A percentile compares a stretch with the other conserved stretches of the same genome.
These are phyloP conservation scores for Chlorella sp. DNA, from an alignment of 139 green algal species.

Conservation along the genomic window DNA sequence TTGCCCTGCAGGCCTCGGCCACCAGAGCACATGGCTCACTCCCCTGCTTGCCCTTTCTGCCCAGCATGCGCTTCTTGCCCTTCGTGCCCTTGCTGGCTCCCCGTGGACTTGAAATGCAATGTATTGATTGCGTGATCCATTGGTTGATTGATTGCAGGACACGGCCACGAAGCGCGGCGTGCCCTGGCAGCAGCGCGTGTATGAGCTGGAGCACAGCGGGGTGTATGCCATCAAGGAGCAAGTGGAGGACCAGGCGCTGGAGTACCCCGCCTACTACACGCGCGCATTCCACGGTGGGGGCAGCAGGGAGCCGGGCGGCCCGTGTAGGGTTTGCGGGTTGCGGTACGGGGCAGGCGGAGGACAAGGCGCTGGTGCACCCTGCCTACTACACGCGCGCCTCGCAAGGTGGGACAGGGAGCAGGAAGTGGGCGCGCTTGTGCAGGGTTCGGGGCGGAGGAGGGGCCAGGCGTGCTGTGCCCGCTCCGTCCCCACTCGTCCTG, in stretches of 20 bases:
- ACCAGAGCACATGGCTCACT: too few relatives aligned
- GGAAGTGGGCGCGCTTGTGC: neutral
- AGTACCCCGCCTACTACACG: slow-evolving; percentile 80
- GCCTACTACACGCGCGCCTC: slow-evolving; percentile 80
- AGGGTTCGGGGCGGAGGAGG: too few relatives aligned
- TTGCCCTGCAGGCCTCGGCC: too few relatives aligned
- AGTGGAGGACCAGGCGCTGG: slow-evolving; percentile 55
- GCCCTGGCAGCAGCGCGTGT: slow-evolving; percentile 56
- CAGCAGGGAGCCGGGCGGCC: neutral
- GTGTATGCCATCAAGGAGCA: slow-evolving; percentile 46
- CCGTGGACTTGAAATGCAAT: too few relatives aligned
- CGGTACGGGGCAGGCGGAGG: too few relatives aligned
- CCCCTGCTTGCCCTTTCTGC: too few relatives aligned
- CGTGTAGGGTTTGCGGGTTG: neutral
- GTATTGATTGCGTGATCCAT: too few relatives aligned
- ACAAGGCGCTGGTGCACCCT: slow-evolving; percentile 59
- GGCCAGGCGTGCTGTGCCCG: too few relatives aligned
- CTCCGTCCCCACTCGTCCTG: too few relatives aligned
- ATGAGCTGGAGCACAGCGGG: slow-evolving; percentile 19
- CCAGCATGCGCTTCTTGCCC: too few relatives aligned
- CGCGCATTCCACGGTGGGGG: slow-evolving; percentile 71
- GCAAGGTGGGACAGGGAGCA: slow-evolving; percentile 52
- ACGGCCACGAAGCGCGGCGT: slow-evolving; percentile 62
- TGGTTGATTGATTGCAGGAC: too few relatives aligned
- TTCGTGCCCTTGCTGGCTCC: too few relatives aligned